A percentile compares a stretch with the other conserved stretches of the same genome.
phyloP scores from a whole-genome alignment of 441 rosid genomes.

The Raphanus hybrid region DNA sequence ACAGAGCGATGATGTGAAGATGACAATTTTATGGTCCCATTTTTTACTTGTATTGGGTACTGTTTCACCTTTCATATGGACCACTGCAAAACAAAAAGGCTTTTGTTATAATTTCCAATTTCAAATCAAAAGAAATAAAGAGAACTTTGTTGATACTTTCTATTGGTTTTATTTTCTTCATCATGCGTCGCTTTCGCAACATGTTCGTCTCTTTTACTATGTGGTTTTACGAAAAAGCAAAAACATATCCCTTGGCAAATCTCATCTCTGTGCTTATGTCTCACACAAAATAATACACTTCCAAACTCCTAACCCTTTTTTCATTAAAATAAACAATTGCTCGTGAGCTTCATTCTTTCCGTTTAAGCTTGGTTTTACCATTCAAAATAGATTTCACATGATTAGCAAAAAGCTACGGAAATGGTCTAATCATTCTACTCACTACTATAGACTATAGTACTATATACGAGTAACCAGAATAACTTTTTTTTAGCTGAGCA shows the following conservation, averaged over 20 bases:
- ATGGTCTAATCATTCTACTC: too few relatives aligned
- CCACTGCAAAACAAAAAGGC: slow-evolving; percentile 13
- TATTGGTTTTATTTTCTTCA: slow-evolving; percentile 18
- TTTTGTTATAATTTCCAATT: slow-evolving; percentile 4
- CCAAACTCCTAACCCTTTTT: not conserved
- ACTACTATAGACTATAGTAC: too few relatives aligned
- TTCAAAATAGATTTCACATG: too few relatives aligned
- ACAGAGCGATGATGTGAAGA: slow-evolving; percentile 35
- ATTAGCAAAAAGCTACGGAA: too few relatives aligned
- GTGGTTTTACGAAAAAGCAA: slow-evolving; percentile 16
- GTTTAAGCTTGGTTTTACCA: too few relatives aligned
- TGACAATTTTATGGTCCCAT: slow-evolving; percentile 40
- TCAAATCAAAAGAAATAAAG: slow-evolving; percentile 27
- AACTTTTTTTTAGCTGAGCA: too few relatives aligned
- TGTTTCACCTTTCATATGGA: slow-evolving; percentile 32
- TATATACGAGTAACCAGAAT: not conserved
- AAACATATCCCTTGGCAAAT: slow-evolving; percentile 25
- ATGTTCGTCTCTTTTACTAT: slow-evolving; percentile 28
- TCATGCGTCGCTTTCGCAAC: slow-evolving; percentile 35
- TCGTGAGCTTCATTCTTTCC: too few relatives aligned
- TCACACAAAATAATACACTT: slow-evolving; percentile 15
- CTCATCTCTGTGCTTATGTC: slow-evolving; percentile 16
- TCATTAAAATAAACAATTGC: slow-evolving; percentile 1
- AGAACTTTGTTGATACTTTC: slow-evolving; percentile 24
- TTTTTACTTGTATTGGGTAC: slow-evolving; percentile 22